Evolutionary conservation across 164 flowering plant genomes (phyloP).

Genomic region (Brasenia schreberi): DNA sequence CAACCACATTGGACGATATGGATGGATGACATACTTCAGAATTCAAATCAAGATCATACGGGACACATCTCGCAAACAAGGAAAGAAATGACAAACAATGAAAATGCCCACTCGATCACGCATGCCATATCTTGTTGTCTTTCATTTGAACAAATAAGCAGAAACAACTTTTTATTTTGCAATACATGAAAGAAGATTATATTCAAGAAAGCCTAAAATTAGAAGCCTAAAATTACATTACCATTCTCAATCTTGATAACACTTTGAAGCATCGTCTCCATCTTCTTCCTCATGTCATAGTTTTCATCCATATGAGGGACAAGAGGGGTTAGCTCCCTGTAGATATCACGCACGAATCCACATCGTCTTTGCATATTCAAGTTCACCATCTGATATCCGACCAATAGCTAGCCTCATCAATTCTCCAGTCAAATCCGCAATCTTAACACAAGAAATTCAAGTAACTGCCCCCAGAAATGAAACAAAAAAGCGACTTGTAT

Average conservation of each 20-base stretch:
- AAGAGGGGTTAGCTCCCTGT: conserved; percentile 66
- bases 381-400: conserved; percentile 85
- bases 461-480: not conserved
- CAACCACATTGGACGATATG: too few species aligned
- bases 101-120: too few species aligned
- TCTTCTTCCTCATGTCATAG: conserved; percentile 76
- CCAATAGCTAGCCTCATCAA: conserved; percentile 90
- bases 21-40: too few species aligned
- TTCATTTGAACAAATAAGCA: too few species aligned
- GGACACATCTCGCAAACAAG: too few species aligned
- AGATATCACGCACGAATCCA: conserved; percentile 65
- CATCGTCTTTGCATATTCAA: conserved; percentile 73
- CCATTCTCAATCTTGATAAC: conserved; percentile 91
- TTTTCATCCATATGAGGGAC: conserved; percentile 73
- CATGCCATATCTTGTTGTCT: too few species aligned
- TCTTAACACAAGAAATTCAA: conserved; percentile 25
- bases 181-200: too few species aligned
- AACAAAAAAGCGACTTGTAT: not conserved
- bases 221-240: conserved; percentile 8
- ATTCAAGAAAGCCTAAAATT: too few species aligned
- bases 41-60: too few species aligned
- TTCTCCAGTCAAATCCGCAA: conserved; percentile 93
- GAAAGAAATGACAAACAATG: too few species aligned
- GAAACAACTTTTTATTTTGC: too few species aligned
- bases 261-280: conserved; percentile 96